Evolutionary conservation across 768 basidiomycete genomes (phyloP).

Genomic region (Megacollybia marginata): DNA sequence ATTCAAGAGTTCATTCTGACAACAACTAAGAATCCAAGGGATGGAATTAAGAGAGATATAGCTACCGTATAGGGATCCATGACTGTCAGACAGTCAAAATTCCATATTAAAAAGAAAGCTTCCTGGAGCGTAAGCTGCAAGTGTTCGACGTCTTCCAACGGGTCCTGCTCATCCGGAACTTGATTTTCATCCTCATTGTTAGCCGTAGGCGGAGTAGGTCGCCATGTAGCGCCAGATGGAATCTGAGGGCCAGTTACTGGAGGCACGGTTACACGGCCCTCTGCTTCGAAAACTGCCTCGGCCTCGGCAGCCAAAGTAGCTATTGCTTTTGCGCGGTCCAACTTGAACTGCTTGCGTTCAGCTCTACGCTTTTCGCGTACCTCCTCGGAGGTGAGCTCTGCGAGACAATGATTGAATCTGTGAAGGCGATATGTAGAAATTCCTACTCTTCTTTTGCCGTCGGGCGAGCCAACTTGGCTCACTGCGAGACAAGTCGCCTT

Average conservation of each 20-base stretch:
- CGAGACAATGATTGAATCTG: neutral
- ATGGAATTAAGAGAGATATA: constrained; percentile 4
- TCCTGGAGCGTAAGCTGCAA: constrained; percentile 86
- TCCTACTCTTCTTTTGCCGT: constrained; percentile 59
- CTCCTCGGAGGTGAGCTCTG: constrained; percentile 85
- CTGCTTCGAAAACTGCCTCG: constrained; percentile 62
- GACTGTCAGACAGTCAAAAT: constrained; percentile 73
- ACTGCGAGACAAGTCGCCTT: constrained; percentile 89
- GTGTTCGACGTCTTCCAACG: constrained; percentile 75
- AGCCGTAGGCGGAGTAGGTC: constrained; percentile 30
- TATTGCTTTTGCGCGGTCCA: constrained; percentile 84
- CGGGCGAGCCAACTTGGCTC: constrained; percentile 91
- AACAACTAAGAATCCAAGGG: constrained; percentile 1
- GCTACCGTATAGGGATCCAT: constrained; percentile 59
- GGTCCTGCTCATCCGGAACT: constrained; percentile 38
- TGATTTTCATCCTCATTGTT: constrained; percentile 18
- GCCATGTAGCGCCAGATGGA: constrained; percentile 80
- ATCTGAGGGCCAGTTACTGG: constrained; percentile 55
- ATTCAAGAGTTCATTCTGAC: constrained; percentile 46
- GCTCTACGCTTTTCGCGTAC: constrained; percentile 80
- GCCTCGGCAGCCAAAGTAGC: constrained; percentile 76
- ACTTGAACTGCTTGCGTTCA: constrained; percentile 89
- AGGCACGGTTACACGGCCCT: constrained; percentile 58
- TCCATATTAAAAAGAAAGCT: constrained; percentile 85
- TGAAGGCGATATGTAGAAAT: constrained; percentile 7